Evolutionary conservation across 2,329 filamentous ascomycete species (phyloP), one percentile per base, ranked within the genome.

Genomic region (Fusarium marasasianum): DNA sequence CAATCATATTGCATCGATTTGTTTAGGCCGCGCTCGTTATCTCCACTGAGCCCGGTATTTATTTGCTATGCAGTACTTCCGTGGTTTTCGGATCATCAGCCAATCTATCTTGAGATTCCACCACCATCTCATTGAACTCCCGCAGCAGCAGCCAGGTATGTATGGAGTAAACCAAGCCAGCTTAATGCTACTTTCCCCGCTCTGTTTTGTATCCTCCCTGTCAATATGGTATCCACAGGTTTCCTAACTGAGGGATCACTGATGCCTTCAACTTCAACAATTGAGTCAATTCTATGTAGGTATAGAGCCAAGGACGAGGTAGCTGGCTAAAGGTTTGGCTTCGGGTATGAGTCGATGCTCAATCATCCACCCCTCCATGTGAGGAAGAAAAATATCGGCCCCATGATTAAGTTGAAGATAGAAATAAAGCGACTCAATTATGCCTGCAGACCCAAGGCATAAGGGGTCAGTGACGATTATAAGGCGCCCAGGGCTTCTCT

Each of bases 121-220:
- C 66, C 67, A 57, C 60, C 58, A 37, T 69, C 66, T 53, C 54
- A 41, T 50, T 26, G 53, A 61, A 67, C 54, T 53, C 14, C 33
- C 33, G 7, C 29, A 45, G 63, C 61, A 61, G 41, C 60, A 61
- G 43, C 50, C 50, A 63, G 29, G 26, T 26, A 47, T 18, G 44
- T 26, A 47, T 18, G 44, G 44, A 26, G 44, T 38, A 62, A 37
- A 64, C 24, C 29, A 59, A 54, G 45, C 40, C 65, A 64, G 24
- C 40, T 31, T 66, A 76, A 64, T 75, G 62, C 62, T 61, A 69
- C 73, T 67, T 77, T 75, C 76, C 76, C 76, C 76, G 74, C 76
- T 72, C 73, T 72, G 70, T 38, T 50, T 51, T 63, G 54, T 44
- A 31, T 47, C 59, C 45, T 62, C 51, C 51, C 51, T 50, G 38